Evolutionary conservation across 495 filamentous ascomycete species (phyloP).

Genomic region (Penicillium simplicissimum): DNA sequence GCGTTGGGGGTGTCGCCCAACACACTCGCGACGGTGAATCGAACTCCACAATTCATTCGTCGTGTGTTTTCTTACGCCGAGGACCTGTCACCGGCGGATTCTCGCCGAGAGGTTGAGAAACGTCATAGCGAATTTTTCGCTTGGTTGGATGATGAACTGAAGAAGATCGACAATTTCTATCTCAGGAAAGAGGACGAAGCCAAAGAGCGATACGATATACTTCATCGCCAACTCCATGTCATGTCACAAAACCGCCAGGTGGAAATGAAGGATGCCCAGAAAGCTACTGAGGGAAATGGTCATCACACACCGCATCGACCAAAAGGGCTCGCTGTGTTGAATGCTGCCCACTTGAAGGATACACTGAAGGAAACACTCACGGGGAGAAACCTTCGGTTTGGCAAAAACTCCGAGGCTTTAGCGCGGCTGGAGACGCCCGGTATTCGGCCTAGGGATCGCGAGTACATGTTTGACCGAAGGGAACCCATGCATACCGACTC

Average conservation of each 20-base stretch:
- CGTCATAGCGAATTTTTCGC: conserved; percentile 75
- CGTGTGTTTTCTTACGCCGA: conserved; percentile 40
- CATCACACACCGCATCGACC: conserved; percentile 14
- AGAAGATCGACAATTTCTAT: conserved; percentile 87
- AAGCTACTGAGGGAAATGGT: not conserved
- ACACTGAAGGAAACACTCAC: conserved; percentile 30
- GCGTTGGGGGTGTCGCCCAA: not conserved
- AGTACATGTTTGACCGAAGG: conserved; percentile 42
- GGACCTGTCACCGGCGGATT: conserved; percentile 38
- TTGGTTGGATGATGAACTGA: conserved; percentile 76
- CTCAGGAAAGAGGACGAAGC: conserved; percentile 79
- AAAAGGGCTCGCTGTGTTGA: conserved; percentile 20
- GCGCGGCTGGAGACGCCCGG: conserved; percentile 51
- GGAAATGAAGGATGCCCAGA: conserved; percentile 55
- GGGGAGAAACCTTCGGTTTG: conserved; percentile 42
- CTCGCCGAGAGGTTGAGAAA: conserved; percentile 52
- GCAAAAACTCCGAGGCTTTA: conserved; percentile 59
- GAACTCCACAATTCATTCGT: conserved; percentile 37
- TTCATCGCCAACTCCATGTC: conserved; percentile 80
- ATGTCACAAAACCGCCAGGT: conserved; percentile 79
- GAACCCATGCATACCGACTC: conserved; percentile 62
- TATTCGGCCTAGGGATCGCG: conserved; percentile 30
- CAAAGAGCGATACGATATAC: conserved; percentile 61
- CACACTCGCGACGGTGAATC: conserved; percentile 6
- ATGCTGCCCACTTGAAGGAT: conserved; percentile 20